Evolutionary conservation across 805 yeast genomes (phyloP), one percentile per base, ranked within the genome.

Genomic region (Monosporozyma unispora): DNA sequence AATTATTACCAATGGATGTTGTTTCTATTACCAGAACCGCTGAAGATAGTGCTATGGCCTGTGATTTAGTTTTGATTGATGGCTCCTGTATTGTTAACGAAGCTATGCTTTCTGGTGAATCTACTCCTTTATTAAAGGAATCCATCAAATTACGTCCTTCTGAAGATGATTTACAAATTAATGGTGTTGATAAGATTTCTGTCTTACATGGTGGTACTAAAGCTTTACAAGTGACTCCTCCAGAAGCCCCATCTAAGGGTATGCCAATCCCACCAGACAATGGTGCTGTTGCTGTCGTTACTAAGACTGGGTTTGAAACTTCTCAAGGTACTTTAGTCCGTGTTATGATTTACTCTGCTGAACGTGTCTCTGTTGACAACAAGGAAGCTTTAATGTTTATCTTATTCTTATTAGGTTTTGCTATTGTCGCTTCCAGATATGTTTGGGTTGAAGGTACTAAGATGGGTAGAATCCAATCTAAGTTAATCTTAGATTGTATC

Each of bases 71-170:
- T 35, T 74, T 93, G 44, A 68, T 87, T 47, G 90, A 84, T 59
- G 99, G 99, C 47, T 77, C 96, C 18, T 93, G 95, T 56, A 93
- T 93, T 63, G 95, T 93, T 44, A 93, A 93, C 64, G 99, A 93
- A 75, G 99, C 99, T 22, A 93, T 93, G 99, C 81, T 93, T 50
- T 87, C 96, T 4, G 99, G 99, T 67, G 99, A 93, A 72, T 89
- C 97, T 5, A 93, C 99, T 42, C 99, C 99, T 6, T 74, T 93
- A 58, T 79, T 93, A 63, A 93, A 93, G 64, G 99, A 93, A 69
- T 86, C 96, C 2, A 79, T 90, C 55, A 81, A 80, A 55, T 78
- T 87, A 57, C 86, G 99, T 70, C 95, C 95, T 25, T 70, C 73
- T 29, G 69, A 75, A 18, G 96, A 87, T 50, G 57, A 56, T 7